Base-by-base conservation (phyloP, 2,329 filamentous ascomycete species). In the Penicillium sp. region DNA sequence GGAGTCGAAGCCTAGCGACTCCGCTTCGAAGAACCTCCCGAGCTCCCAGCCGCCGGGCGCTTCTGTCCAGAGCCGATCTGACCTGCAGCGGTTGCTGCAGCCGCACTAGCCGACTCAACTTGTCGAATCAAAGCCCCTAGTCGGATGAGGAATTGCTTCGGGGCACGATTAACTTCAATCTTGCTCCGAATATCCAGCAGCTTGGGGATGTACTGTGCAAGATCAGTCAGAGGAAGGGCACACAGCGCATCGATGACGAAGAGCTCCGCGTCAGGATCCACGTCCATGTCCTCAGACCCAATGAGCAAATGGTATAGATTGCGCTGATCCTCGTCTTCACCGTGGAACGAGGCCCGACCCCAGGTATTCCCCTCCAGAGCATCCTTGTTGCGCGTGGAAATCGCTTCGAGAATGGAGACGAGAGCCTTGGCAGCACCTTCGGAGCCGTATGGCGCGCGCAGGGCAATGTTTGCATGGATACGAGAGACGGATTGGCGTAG, bases 91-190 rank as follows among this genome's bases (percentile, higher is more conserved):
- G 45, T 41, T n/a, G 50, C 17, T n/a, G 52, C 54, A 31, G 20
- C 57, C 35, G 64, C 54, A 38, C 58, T 60, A 34, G 55, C 60
- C 5, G 71, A 63, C 59, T 73, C 72, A 15, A 69, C 69, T 34
- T 58, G 59, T 25, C 74, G 69, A 34, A 76, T 68, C 47, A 79
- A 50, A 3, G 63, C 59, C 37, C 64, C 67, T 14, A 79, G 64
- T 38, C 71, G 73, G 34, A 73, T 59, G 34, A 78, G 67, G 53
- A 75, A 79, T 8, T 64, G 64, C 53, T 68, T 71, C 15, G 76
- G 76, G 0, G 75, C 74, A 22, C 72, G 70, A 56, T 79, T 77
- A 42, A 78, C 72, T 63, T 82, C 76, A 53, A 83, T 77, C 65
- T 81, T 79, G 62, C 65, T 66, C 15, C 75, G 70, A 12, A 76